Evolutionary conservation across 352 stramenopile genomes (phyloP).

Genomic region (Pilasporangium apinafurcum): DNA sequence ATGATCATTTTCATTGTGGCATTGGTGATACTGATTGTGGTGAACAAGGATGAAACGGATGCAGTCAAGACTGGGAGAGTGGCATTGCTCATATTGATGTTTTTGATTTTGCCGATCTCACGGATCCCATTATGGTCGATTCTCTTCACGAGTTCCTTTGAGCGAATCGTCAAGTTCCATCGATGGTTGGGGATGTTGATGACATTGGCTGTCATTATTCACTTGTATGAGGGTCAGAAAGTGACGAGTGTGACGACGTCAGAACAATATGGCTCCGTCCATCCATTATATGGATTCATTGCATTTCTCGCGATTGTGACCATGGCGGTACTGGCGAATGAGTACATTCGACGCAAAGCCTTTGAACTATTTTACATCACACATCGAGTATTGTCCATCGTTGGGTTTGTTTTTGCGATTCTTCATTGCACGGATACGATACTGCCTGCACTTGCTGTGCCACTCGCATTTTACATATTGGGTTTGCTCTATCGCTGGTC

Average conservation of each 20-base stretch:
- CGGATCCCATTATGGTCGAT: slow-evolving; percentile 55
- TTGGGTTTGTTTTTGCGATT: slow-evolving; percentile 74
- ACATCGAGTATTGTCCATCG: slow-evolving; percentile 63
- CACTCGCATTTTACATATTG: slow-evolving; percentile 54
- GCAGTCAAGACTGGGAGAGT: slow-evolving; percentile 50
- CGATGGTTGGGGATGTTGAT: slow-evolving; percentile 67
- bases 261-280: slow-evolving; percentile 47
- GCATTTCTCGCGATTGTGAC: slow-evolving; percentile 49
- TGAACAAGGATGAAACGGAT: slow-evolving; percentile 24
- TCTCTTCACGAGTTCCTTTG: slow-evolving; percentile 70
- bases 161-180: slow-evolving; percentile 83
- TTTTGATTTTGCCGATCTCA: slow-evolving; percentile 66
- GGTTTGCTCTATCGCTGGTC: slow-evolving; percentile 49
- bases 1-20: slow-evolving; percentile 55
- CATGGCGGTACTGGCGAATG: slow-evolving; percentile 47
- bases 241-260: slow-evolving; percentile 29
- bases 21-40: slow-evolving; percentile 22
- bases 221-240: slow-evolving; percentile 42
- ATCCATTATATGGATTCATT: slow-evolving; percentile 54
- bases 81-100: slow-evolving; percentile 67
- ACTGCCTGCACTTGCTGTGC: slow-evolving; percentile 44
- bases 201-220: slow-evolving; percentile 45
- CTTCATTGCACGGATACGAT: slow-evolving; percentile 58
- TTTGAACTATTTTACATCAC: slow-evolving; percentile 78
- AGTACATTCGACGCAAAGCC: slow-evolving; percentile 56